A percentile compares a stretch with the other conserved stretches of the same genome.
phyloP scores from a whole-genome alignment of 495 filamentous ascomycete genomes.

The Trichocladium antarcticum region DNA sequence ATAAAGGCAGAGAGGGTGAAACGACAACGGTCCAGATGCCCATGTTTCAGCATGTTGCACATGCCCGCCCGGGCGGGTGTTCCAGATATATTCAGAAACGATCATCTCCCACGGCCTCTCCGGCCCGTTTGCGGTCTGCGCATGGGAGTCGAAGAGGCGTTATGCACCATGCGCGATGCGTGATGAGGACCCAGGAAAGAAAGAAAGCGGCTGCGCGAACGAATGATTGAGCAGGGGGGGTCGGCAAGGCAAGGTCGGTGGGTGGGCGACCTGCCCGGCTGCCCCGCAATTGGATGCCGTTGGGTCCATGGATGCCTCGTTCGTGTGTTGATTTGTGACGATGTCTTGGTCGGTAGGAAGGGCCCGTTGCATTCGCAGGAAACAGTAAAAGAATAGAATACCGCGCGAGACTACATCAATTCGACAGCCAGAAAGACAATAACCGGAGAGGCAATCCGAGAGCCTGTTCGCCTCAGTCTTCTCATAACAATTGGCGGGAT shows the following conservation, averaged over 20 bases:
- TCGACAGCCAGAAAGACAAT: no score
- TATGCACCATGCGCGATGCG: slow-evolving; percentile 4
- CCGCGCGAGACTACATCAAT: no score
- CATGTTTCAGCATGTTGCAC: slow-evolving; percentile 6
- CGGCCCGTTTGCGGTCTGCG: neutral
- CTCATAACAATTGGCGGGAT: no score
- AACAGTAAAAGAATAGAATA: no score
- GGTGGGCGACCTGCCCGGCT: slow-evolving; percentile 2
- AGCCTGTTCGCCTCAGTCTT: no score
- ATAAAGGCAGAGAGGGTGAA: slow-evolving; percentile 1
- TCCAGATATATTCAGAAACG: neutral
- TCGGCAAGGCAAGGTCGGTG: slow-evolving; percentile 13
- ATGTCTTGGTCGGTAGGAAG: no score
- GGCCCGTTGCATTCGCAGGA: no score
- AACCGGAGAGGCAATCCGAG: no score
- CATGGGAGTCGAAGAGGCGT: neutral
- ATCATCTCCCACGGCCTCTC: neutral
- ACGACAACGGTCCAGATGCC: neutral
- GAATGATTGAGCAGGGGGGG: neutral
- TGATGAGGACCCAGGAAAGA: slow-evolving; percentile 3
- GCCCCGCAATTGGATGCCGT: neutral
- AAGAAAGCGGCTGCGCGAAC: neutral
- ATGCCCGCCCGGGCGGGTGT: neutral
- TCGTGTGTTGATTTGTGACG: no score
- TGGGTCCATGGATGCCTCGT: no score